Evolutionary conservation across 1,284 basidiomycete species (phyloP), one percentile per base, ranked within the genome.

Genomic region (Trametes sp.): DNA sequence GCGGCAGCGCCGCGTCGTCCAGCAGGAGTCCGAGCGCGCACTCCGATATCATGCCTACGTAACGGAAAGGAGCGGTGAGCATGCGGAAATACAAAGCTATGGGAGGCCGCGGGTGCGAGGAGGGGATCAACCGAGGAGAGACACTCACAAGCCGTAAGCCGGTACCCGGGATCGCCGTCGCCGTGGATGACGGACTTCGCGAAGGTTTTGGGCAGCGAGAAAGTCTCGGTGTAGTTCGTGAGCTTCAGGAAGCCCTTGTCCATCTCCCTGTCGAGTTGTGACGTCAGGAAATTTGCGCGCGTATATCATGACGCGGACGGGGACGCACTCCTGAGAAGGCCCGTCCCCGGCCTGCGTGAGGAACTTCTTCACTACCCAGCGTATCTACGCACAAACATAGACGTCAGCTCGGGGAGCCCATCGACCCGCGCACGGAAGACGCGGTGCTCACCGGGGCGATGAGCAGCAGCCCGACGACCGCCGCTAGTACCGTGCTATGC

Each of bases 131-230:
- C n/a, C 16, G 16, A 7, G 38, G 36, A 23, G 29, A 31, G 29
- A n/a, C 16, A 74, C 83, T 54, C 69, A 90, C 89, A 76, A 6
- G 89, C 80, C 1, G 92, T 89, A 38, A 88, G 76, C 19, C 84
- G 74, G 75, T 95, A 95, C 2, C 94, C 93, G 4, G 93, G 91
- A 72, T 95, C 93, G n/a, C 92, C 92, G 46, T 86, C 80, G 1
- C 86, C 89, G 54, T 75, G 79, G 55, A 88, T 76, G 36, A 84
- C 82, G 1, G 82, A 87, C 66, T 89, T 87, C 31, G 90, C 84
- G 53, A 83, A 79, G n/a, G 85, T 77, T 21, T 82, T 77, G 5
- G 81, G 81, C 19, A 78, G 72, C 4, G 77, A 70, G 53, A 79
- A 73, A 24, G 83, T 78, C 35, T 78, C 75, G 8, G 87, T 85